Base-by-base conservation (phyloP, 495 filamentous ascomycete genomes). In the Pyrenopolyporus hunteri region DNA sequence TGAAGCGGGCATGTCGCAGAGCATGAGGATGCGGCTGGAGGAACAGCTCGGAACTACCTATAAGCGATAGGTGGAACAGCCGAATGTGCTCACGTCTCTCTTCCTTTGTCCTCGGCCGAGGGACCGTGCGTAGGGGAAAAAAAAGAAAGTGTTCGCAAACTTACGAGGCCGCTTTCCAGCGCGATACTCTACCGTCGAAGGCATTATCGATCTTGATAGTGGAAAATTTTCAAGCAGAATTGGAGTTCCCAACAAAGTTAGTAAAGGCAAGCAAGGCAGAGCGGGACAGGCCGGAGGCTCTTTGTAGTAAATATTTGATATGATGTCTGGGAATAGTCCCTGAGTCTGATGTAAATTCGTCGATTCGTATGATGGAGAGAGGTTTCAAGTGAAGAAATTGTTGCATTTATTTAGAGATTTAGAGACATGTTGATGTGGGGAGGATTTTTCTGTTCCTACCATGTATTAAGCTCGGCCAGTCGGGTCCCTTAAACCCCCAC, bases 91-190 rank as follows among this genome's bases (percentile, higher is more conserved):
- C 6, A 33, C 16, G 22, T 40, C 7, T 48, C 36, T 37, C 31
- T 22, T 4, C 16, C 39, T 37, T 29, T 28, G 11, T 2, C 8
- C 31, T n/a, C n/a, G n/a, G n/a, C n/a, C n/a, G n/a, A 11, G 43
- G 11, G 17, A 17, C 14, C n/a, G 23, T 1, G 10, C 3, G 5
- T 14, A 13, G 17, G 29, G 5, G 10, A 4, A 4, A 11, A 47
- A 35, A 33, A 49, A 57, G 51, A 39, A 66, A 68, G 22, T 46
- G 1, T 59, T 36, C 6, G 25, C 9, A 4, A 42, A 69, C 69
- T 71, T 63, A 71, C 69, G 69, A 47, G 69, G 69, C 25, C 69
- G 66, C 37, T 71, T 71, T 29, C 66, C 69, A 57, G 66, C 46
- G 29, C 69, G 69, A 33, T 67, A 64, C 17, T 62, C 59, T 51